Conservation (phyloP, 495 filamentous ascomycete genomes). For the Physcia stellaris region DNA sequence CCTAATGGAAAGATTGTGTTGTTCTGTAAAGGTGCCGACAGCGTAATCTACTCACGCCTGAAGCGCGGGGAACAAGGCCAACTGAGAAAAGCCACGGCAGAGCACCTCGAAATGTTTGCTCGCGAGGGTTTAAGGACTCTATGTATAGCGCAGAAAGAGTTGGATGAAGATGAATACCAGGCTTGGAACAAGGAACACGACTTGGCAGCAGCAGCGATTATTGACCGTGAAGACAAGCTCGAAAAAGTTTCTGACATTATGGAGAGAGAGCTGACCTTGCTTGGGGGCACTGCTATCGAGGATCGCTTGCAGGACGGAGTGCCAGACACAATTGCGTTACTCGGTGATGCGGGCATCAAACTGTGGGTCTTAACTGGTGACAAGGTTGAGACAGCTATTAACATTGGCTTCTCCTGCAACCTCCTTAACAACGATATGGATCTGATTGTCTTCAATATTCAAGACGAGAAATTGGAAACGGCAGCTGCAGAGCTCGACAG, state of each 20-base stretch:
- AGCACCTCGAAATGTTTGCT: slow-evolving; percentile 94
- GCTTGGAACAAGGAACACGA: slow-evolving; percentile 80
- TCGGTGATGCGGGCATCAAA: slow-evolving; percentile 93
- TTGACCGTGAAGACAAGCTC: slow-evolving; percentile 84
- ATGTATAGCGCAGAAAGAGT: slow-evolving; percentile 78
- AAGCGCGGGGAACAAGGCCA: slow-evolving; percentile 74
- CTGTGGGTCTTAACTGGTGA: slow-evolving; percentile 99
- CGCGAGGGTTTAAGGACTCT: slow-evolving; percentile 89
- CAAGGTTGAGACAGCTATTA: slow-evolving; percentile 98
- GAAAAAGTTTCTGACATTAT: slow-evolving; percentile 82
- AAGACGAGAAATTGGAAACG: slow-evolving; percentile 51
- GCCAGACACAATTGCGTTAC: slow-evolving; percentile 85
- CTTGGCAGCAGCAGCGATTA: slow-evolving; percentile 67
- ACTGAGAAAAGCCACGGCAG: slow-evolving; percentile 67
- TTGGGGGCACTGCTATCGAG: slow-evolving; percentile 96
- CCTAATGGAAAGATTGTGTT: slow-evolving; percentile 83
- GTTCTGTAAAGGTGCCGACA: slow-evolving; percentile 97
- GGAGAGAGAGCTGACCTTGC: slow-evolving; percentile 74
- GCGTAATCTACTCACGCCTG: slow-evolving; percentile 89
- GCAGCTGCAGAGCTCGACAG: slow-evolving; percentile 61
- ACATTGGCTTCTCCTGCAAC: slow-evolving; percentile 99
- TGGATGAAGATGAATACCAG: slow-evolving; percentile 77
- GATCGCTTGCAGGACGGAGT: slow-evolving; percentile 96
- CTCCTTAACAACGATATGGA: slow-evolving; percentile 97
- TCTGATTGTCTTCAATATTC: slow-evolving; percentile 76